Evolutionary conservation across 768 basidiomycete species (phyloP).

Genomic region (Boletus reticuloceps): DNA sequence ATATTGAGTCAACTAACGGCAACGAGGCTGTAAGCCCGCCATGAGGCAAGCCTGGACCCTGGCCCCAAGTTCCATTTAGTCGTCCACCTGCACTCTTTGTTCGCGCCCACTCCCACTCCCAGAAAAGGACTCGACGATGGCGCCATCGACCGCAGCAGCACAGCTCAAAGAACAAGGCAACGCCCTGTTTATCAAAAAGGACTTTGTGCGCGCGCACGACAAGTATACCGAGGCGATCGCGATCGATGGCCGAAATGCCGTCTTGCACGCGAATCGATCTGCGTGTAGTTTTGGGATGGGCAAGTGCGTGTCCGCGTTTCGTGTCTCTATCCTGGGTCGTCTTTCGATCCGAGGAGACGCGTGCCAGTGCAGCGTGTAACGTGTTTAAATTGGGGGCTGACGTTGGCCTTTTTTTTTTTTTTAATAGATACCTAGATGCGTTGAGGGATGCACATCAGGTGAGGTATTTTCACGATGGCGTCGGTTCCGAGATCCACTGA

Average conservation of each 20-base stretch:
- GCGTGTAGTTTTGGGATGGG: neutral
- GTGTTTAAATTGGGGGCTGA: no score
- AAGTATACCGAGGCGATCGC: constrained; percentile 4
- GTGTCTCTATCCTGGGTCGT: no score
- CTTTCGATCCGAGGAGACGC: no score
- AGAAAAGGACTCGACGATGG: neutral
- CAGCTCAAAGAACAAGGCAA: constrained; percentile 4
- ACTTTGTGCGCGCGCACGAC: neutral
- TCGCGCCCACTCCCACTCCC: neutral
- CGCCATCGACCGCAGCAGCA: neutral
- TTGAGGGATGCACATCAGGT: neutral
- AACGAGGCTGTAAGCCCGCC: neutral
- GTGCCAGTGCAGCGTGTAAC: no score
- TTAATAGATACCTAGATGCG: neutral
- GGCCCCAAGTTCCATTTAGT: no score
- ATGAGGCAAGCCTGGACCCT: neutral
- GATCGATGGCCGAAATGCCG: neutral
- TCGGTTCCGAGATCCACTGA: neutral
- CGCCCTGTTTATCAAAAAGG: neutral
- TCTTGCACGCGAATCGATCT: constrained; percentile 1
- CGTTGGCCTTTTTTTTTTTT: neutral
- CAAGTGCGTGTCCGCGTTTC: neutral
- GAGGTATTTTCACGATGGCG: neutral
- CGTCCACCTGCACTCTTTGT: neutral
- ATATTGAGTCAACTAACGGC: neutral